Percentiles rank a stretch among this genome's conserved stretches.
These are phyloP conservation scores for Sextonia rubra DNA, from an alignment of 164 flowering plant species.

Conservation along the genomic window DNA sequence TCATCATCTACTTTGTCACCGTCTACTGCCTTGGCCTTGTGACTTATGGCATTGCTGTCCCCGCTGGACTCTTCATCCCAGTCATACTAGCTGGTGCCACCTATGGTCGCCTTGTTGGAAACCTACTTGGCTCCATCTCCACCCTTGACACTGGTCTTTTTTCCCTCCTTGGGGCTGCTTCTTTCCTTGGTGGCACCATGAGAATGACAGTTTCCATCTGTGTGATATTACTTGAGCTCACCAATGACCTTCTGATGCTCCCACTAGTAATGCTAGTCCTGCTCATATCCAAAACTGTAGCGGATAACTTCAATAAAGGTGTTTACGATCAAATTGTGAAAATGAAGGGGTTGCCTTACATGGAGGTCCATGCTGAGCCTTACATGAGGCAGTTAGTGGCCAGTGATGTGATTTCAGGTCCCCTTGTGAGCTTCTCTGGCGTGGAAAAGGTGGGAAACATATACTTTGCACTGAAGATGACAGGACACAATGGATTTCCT, in stretches of 20 bases:
- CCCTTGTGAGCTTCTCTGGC: conserved; percentile 59
- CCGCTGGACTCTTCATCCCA: conserved; percentile 94
- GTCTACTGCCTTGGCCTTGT: conserved; percentile 68
- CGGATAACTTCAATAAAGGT: conserved; percentile 78
- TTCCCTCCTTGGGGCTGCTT: conserved; percentile 89
- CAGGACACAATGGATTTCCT: conserved; percentile 85
- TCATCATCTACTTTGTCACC: conserved; percentile 51
- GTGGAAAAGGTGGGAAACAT: conserved; percentile 79
- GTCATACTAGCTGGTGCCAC: conserved; percentile 92
- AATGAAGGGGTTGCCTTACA: conserved; percentile 86
- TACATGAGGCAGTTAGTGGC: conserved; percentile 83
- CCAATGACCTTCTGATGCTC: conserved; percentile 79
- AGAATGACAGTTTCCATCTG: conserved; percentile 96
- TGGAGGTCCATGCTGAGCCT: conserved; percentile 90
- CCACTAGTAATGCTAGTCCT: conserved; percentile 90
- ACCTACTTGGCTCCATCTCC: conserved; percentile 40
- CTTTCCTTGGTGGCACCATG: conserved; percentile 96
- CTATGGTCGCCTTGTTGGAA: conserved; percentile 81
- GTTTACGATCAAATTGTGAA: conserved; percentile 86
- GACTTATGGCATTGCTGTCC: conserved; percentile 87
- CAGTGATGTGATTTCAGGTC: conserved; percentile 75
- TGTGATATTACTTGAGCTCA: conserved; percentile 88
- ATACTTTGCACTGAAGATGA: conserved; percentile 38
- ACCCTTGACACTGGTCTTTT: conserved; percentile 68
- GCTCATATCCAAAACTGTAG: conserved; percentile 89